Evolutionary conservation across 2,329 filamentous ascomycete genomes (phyloP), one percentile per base, ranked within the genome.

Genomic region (Bisporella sp.): DNA sequence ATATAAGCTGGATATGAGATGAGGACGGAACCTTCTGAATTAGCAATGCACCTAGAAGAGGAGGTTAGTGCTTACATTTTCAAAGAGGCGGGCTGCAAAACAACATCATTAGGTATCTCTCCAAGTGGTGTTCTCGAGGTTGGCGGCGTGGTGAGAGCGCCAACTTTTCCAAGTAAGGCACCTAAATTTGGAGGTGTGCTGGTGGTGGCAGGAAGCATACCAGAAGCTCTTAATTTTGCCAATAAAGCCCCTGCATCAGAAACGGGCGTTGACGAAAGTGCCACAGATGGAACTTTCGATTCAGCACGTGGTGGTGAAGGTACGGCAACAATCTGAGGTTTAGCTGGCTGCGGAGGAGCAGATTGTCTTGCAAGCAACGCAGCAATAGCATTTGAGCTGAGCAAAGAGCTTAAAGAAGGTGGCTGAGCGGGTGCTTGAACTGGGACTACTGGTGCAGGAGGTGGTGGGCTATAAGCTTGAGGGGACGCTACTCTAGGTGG

Each of bases 1-100:
- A 64, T 95, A 92, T 6, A 97, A 77, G 13, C 75, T 76, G 13
- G 81, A 74, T 6, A 96, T 75, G 11, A 96, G 73, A 57, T 89
- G 79, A 11, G 86, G 84, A 12, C 88, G 87, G 56, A 84, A 85
- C 60, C 85, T 89, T 49, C 11, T 41, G 31, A 41, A 21, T 21
- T 21, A 21, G 21, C 21, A 21, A 39, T 6, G n/a, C 12, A 29
- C 37, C 40, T 31, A 31, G 30, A 32, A 32, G 30, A 29, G 8
- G 8, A n/a, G 33, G 11, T 37, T 28, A 5, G 32, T 50, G 71
- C 81, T 71, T 75, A 89, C 81, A 85, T 80, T 69, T 89, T 90
- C 41, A 95, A 74, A 31, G 86, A 86, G 5, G 78, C 75, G 4
- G 82, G 75, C 49, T 79, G 84, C 57, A 92, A 73, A 49, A 79